Conservation (phyloP, 495 filamentous ascomycete genomes). For the Margaritispora aquatica region DNA sequence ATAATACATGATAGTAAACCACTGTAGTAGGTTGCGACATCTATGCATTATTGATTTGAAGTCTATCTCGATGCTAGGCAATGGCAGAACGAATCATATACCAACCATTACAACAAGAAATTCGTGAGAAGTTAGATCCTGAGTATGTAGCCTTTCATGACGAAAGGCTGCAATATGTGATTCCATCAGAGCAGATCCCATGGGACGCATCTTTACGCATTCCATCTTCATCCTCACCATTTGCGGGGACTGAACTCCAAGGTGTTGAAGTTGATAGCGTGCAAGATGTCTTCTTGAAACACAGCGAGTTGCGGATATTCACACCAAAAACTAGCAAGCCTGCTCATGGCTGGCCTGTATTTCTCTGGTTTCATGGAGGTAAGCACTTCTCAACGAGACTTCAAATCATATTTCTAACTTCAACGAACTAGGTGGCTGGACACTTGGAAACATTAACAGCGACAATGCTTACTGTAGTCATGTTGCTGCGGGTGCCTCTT, state of each 20-base stretch:
- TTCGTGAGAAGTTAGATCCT: conserved; percentile 15
- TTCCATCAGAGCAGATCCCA: conserved; percentile 1
- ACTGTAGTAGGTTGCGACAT: no score
- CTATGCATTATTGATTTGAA: no score
- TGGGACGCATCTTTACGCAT: conserved; percentile 5
- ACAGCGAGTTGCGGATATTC: background rate
- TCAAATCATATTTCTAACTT: background rate
- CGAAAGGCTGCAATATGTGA: conserved; percentile 15
- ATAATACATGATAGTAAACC: no score
- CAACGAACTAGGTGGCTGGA: conserved; percentile 16
- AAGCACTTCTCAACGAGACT: background rate
- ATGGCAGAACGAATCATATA: background rate
- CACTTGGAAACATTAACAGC: conserved; percentile 15
- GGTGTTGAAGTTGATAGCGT: conserved; percentile 3
- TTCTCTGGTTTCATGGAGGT: conserved; percentile 27
- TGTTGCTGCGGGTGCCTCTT: conserved; percentile 6
- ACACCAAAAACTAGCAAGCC: conserved; percentile 2
- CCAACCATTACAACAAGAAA: conserved; percentile 19
- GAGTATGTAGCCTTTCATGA: conserved; percentile 21
- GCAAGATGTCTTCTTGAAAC: background rate
- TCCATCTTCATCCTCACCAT: background rate
- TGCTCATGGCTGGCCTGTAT: conserved; percentile 12
- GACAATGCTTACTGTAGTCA: conserved; percentile 10
- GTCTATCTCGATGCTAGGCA: no score
- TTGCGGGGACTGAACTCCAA: background rate